A percentile compares a stretch with the other conserved stretches of the same genome.
phyloP scores from a whole-genome alignment of 1,284 basidiomycete genomes.

The Abortiporus biennis region DNA sequence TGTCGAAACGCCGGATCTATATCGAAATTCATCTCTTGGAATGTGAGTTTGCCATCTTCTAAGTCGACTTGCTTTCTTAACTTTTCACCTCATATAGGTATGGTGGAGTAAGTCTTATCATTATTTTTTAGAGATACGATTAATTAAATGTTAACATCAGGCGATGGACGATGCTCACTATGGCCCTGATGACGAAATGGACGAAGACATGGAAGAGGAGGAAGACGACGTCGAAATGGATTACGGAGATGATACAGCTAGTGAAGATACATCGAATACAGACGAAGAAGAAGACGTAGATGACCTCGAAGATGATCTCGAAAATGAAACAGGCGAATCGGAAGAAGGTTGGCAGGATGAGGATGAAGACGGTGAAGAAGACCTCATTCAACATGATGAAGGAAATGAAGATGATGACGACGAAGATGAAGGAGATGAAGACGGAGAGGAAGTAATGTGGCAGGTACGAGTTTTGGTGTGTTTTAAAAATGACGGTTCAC shows the following conservation, averaged over 20 bases:
- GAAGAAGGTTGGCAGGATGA: slow-evolving; percentile 60
- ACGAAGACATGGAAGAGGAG: slow-evolving; percentile 74
- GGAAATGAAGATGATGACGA: slow-evolving; percentile 42
- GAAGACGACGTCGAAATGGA: slow-evolving; percentile 87
- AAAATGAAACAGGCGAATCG: slow-evolving; percentile 55
- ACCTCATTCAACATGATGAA: slow-evolving; percentile 48
- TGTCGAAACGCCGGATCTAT: slow-evolving; percentile 89
- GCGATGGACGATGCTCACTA: slow-evolving; percentile 78
- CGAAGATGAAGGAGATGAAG: slow-evolving; percentile 36
- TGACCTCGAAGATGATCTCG: slow-evolving; percentile 53
- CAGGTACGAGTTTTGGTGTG: slow-evolving; percentile 59
- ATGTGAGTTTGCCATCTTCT: slow-evolving; percentile 55
- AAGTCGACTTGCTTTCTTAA: neutral
- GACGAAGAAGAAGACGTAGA: slow-evolving; percentile 64
- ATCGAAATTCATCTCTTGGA: slow-evolving; percentile 94
- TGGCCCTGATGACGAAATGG: slow-evolving; percentile 71
- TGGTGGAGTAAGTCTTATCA: slow-evolving; percentile 59
- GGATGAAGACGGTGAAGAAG: slow-evolving; percentile 63
- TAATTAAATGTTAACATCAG: slow-evolving; percentile 30
- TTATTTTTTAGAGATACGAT: slow-evolving; percentile 4
- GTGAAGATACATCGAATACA: slow-evolving; percentile 69
- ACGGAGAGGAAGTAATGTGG: slow-evolving; percentile 62
- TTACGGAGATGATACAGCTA: slow-evolving; percentile 74
- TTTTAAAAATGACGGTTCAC: neutral
- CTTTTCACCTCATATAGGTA: slow-evolving; percentile 38